Evolutionary conservation across 352 stramenopile genomes (phyloP).

Genomic region (Globisporangium paroecandrum): DNA sequence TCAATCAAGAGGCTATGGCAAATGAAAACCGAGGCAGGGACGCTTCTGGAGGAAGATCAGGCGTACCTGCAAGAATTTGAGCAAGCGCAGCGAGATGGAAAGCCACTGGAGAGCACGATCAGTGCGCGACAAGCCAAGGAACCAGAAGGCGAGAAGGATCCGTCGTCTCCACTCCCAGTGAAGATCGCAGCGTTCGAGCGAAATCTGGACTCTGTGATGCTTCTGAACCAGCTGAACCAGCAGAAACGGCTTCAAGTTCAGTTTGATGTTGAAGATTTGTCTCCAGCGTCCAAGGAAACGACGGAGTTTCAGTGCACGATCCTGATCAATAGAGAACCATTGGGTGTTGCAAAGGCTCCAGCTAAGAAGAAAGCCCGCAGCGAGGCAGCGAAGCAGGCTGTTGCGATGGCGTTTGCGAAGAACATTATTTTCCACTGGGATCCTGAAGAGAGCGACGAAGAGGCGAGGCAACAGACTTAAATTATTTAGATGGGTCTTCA

Average conservation of each 20-base stretch:
- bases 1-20: slow-evolving; percentile 76
- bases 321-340: slow-evolving; percentile 41
- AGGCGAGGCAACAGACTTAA: slow-evolving; percentile 3
- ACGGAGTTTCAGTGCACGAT: slow-evolving; percentile 54
- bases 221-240: slow-evolving; percentile 54
- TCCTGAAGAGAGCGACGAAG: slow-evolving; percentile 11
- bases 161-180: not conserved
- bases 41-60: slow-evolving; percentile 49
- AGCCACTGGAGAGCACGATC: slow-evolving; percentile 21
- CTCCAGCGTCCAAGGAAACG: slow-evolving; percentile 21
- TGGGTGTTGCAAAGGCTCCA: slow-evolving; percentile 34
- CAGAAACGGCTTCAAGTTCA: slow-evolving; percentile 38
- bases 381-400: slow-evolving; percentile 53
- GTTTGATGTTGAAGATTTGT: slow-evolving; percentile 52
- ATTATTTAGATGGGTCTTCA: slow-evolving; percentile 5
- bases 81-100: slow-evolving; percentile 36
- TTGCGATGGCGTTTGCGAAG: slow-evolving; percentile 74
- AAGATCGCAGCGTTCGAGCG: slow-evolving; percentile 45
- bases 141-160: slow-evolving; percentile 41
- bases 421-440: slow-evolving; percentile 37
- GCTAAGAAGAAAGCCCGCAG: slow-evolving; percentile 85
- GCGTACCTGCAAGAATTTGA: slow-evolving; percentile 57
- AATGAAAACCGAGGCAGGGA: slow-evolving; percentile 59
- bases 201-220: slow-evolving; percentile 32
- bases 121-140: slow-evolving; percentile 34